phyloP scores from a whole-genome alignment of 805 yeast genomes.

The Komagataella kurtzmanii region DNA sequence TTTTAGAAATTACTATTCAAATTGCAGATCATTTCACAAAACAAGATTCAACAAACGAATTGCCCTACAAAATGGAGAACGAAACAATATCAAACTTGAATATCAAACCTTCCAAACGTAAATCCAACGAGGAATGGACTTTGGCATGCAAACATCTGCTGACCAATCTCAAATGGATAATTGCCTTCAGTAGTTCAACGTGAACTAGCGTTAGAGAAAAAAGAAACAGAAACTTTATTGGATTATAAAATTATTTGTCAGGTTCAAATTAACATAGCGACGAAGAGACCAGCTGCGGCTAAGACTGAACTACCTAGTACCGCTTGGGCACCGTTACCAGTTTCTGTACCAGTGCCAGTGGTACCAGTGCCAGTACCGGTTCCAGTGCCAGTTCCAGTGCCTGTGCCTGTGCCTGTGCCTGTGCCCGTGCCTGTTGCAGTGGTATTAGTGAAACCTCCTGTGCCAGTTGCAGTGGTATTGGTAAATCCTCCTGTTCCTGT shows the following conservation, averaged over 20 bases:
- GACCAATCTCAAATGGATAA: conserved; percentile 74
- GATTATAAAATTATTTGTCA: too few relatives aligned
- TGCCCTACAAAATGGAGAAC: conserved; percentile 61
- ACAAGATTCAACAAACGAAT: conserved; percentile 41
- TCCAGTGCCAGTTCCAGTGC: neutral
- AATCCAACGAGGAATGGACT: conserved; percentile 75
- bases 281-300: neutral
- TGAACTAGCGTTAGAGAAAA: neutral
- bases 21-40: conserved; percentile 29
- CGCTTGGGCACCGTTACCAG: neutral
- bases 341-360: neutral
- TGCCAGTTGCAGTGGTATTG: neutral
- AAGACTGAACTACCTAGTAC: neutral
- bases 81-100: conserved; percentile 71
- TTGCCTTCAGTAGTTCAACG: conserved; percentile 49
- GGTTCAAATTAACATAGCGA: neutral
- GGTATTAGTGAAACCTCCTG: neutral
- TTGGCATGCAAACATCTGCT: conserved; percentile 73
- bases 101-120: conserved; percentile 50
- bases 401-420: neutral
- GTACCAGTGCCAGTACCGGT: neutral
- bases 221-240: neutral
- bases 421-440: neutral
- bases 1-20: conserved; percentile 46
- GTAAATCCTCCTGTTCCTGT: neutral